These are phyloP conservation scores for Moringa oleifera DNA, from an alignment of 345 rosid genomes.

Conservation along the genomic window DNA sequence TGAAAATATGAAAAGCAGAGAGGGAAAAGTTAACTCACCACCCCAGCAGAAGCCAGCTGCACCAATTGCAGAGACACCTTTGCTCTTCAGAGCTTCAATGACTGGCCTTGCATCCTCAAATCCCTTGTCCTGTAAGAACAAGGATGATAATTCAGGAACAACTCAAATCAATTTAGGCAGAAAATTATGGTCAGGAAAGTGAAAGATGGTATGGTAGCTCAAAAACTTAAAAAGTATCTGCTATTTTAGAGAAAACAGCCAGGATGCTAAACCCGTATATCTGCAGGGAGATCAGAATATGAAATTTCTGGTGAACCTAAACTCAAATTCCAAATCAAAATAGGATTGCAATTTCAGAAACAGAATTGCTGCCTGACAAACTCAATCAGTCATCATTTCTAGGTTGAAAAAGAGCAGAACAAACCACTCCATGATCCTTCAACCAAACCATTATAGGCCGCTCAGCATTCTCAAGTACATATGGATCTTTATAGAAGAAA, in stretches of 20 bases:
- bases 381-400: not conserved
- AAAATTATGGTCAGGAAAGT: not conserved
- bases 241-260: not conserved
- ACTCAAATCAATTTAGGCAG: not conserved
- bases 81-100: constrained; percentile 52
- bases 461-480: constrained; percentile 23
- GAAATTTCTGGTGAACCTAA: too few species aligned
- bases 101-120: constrained; percentile 66
- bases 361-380: not conserved
- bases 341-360: too few species aligned
- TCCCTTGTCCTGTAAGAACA: constrained; percentile 55
- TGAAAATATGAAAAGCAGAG: not conserved
- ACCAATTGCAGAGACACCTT: constrained; percentile 55
- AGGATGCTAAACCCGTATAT: not conserved
- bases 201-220: not conserved
- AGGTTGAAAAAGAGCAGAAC: constrained; percentile 13
- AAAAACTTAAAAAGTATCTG: not conserved
- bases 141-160: not conserved
- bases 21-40: constrained; percentile 25
- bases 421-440: constrained; percentile 44
- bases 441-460: constrained; percentile 39
- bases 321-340: too few species aligned
- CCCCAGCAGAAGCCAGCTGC: constrained; percentile 78
- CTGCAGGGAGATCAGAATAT: too few species aligned
- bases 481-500: constrained; percentile 43